Evolutionary conservation across 352 stramenopile genomes (phyloP).

Genomic region (Pythium rhizo-oryzae): DNA sequence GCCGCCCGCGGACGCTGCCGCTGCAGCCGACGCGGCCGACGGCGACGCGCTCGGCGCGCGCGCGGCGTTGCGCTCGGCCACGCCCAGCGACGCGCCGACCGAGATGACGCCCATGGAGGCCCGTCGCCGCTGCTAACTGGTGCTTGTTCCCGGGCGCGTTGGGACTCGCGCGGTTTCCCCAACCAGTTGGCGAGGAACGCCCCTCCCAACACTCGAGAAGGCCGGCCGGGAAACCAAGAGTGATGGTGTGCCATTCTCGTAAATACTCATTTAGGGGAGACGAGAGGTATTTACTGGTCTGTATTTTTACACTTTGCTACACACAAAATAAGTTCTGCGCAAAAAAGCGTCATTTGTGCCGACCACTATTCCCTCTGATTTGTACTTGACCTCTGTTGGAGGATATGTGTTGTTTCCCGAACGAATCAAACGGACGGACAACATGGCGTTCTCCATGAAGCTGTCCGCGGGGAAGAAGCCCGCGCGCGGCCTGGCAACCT

Average conservation of each 20-base stretch:
- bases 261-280: constrained; percentile 14
- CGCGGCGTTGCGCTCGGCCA: constrained; percentile 36
- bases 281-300: no score
- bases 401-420: no score
- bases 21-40: background rate
- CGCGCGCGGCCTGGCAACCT: no score
- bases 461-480: background rate
- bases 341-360: no score
- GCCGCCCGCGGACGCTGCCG: background rate
- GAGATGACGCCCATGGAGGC: constrained; percentile 83
- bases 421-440: no score
- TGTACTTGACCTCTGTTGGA: no score
- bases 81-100: constrained; percentile 73
- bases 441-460: no score
- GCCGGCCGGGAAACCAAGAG: constrained; percentile 3
- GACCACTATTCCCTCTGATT: no score
- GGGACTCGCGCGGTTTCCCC: constrained; percentile 4
- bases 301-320: no score
- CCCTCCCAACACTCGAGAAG: constrained; percentile 12
- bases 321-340: no score
- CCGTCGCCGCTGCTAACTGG: background rate
- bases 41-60: constrained; percentile 22
- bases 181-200: constrained; percentile 18
- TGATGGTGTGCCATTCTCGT: constrained; percentile 18
- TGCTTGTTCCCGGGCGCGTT: background rate